Evolutionary conservation across 2,329 filamentous ascomycete genomes (phyloP).

Genomic region (Colletotrichum sidae): DNA sequence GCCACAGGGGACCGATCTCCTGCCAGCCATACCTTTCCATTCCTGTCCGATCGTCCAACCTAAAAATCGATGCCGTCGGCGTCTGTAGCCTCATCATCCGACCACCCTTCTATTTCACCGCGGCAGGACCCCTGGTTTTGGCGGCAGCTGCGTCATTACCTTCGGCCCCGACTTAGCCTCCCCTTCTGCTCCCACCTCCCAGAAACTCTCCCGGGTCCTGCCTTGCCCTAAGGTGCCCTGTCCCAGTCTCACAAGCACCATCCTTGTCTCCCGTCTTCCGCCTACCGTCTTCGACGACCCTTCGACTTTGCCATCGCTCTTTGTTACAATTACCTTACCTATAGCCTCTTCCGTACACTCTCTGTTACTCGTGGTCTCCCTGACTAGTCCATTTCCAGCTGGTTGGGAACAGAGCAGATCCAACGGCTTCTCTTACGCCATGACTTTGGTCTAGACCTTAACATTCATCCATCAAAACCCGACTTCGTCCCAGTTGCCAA

Average conservation of each 20-base stretch:
- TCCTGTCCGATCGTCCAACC: conserved; percentile 20
- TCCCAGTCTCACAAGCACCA: conserved; percentile 11
- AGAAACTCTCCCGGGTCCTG: conserved; percentile 7
- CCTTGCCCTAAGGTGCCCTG: conserved; percentile 26
- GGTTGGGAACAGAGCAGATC: conserved; percentile 26
- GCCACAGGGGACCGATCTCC: conserved; percentile 13
- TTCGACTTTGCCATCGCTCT: not conserved
- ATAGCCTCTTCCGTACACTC: too few species aligned
- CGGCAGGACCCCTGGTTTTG: conserved; percentile 27
- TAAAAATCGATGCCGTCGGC: conserved; percentile 31
- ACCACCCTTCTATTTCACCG: conserved; percentile 12
- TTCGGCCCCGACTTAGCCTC: conserved; percentile 21
- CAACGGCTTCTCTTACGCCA: conserved; percentile 37
- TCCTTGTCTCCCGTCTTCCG: conserved; percentile 22
- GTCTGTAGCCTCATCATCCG: conserved; percentile 26
- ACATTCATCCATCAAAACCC: conserved; percentile 10
- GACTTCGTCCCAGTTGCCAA: not conserved
- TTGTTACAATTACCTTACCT: conserved; percentile 3
- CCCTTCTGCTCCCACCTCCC: conserved; percentile 11
- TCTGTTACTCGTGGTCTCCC: not conserved
- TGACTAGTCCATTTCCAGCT: conserved; percentile 18
- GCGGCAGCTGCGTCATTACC: conserved; percentile 28
- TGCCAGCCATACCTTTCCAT: conserved; percentile 11
- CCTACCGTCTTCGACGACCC: conserved; percentile 4
- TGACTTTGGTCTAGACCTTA: conserved; percentile 30